phyloP scores from a whole-genome alignment of 306 rosid genomes.

The Acacia acuminata region DNA sequence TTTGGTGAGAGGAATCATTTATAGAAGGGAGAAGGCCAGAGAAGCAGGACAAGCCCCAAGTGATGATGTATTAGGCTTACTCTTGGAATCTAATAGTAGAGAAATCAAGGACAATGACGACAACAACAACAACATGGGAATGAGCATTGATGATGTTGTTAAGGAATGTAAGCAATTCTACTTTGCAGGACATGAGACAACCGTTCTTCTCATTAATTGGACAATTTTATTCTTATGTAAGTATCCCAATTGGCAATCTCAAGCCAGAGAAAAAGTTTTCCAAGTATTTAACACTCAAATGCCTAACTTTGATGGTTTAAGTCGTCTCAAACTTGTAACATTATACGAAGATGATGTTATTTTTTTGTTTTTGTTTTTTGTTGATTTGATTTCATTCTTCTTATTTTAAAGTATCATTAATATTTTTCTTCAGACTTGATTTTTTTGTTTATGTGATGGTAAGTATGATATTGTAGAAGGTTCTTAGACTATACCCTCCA shows the following conservation, averaged over 20 bases:
- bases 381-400: too few relatives aligned
- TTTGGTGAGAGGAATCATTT: background rate
- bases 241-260: conserved; percentile 36
- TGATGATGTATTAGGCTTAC: conserved; percentile 32
- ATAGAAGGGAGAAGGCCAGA: background rate
- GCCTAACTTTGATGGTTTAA: conserved; percentile 27
- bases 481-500: background rate
- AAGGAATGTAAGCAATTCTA: conserved; percentile 40
- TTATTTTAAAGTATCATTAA: too few relatives aligned
- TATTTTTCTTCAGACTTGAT: background rate
- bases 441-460: background rate
- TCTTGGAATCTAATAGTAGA: background rate
- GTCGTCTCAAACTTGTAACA: conserved; percentile 20
- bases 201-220: conserved; percentile 36
- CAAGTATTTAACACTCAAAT: conserved; percentile 19
- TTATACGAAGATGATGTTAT: background rate
- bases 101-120: too few relatives aligned
- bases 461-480: conserved; percentile 21
- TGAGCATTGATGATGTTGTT: conserved; percentile 23
- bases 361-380: too few relatives aligned
- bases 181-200: conserved; percentile 43
- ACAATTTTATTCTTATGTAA: conserved; percentile 23
- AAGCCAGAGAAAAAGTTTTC: conserved; percentile 36
- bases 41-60: background rate
- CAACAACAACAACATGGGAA: conserved; percentile 1